Evolutionary conservation across 768 basidiomycete species (phyloP), one percentile per base, ranked within the genome.

Genomic region (Hysterangium stoloniferum): DNA sequence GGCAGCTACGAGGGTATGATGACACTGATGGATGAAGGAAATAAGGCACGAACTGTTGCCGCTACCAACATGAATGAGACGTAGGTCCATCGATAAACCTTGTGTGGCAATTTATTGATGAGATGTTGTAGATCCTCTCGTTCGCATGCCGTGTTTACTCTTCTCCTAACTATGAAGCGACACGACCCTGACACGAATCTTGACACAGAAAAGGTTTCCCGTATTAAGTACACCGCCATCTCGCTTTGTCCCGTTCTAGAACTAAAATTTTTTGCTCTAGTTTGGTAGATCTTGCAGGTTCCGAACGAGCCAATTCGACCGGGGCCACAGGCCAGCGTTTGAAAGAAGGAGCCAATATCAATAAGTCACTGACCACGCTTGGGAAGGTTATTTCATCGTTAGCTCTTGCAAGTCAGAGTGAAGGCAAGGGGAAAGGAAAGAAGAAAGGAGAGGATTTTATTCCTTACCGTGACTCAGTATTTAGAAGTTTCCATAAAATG

Each of bases 1-100:
- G 83, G 78, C 62, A 86, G 75, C 65, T 98, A 94, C 63, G 80
- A 87, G 27, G 95, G 96, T 64, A 96, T 99, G 86, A 95, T 96
- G 86, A 91, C 85, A 4, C 84, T 99, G 63, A 98, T 98, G 95
- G 95, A 99, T 71, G 95, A 99, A 66, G 95, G 95, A 33, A 99
- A 97, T 68, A 97, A 98, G 71, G 94, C 96, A 45, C 76, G 96
- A 44, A 98, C 96, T 12, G 95, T 99, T 20, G 96, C 96, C 19
- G 94, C 96, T 22, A 99, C 96, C 19, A 93, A 96, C 68, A 99
- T 99, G 96, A 99, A 99, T 69, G 96, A 97, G 69, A 96, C 93
- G 78, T 89, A 64, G 59, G 82, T n/a, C 28, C 36, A 8, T 50
- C 32, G 33, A 15, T 31, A n/a, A 45, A 40, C 40, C 54, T 57